Evolutionary conservation across 140 eudicot species (phyloP).

Genomic region (Senecio squalidus): DNA sequence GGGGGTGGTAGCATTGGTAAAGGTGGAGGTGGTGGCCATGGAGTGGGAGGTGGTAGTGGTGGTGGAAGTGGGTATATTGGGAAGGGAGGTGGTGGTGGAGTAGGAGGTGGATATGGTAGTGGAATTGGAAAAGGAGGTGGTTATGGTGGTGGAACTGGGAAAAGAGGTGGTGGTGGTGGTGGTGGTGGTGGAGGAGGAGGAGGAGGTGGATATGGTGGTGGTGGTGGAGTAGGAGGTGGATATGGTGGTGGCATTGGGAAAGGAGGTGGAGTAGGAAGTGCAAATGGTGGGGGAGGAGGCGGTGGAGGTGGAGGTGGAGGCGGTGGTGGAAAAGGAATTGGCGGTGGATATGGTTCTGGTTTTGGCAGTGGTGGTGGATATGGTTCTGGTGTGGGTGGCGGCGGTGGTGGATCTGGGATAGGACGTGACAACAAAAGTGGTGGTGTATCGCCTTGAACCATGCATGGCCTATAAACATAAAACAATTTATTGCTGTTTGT

Average conservation of each 20-base stretch:
- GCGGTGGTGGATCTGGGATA: too few relatives aligned
- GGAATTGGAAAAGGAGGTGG: neutral
- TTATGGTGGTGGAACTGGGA: neutral
- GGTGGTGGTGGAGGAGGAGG: neutral
- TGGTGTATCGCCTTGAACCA: too few relatives aligned
- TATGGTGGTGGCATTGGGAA: too few relatives aligned
- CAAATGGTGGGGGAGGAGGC: neutral
- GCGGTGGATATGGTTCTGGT: too few relatives aligned
- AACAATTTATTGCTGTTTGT: too few relatives aligned
- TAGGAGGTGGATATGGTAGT: slow-evolving; percentile 9
- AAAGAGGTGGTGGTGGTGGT: neutral
- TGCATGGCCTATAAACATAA: neutral
- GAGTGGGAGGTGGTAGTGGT: slow-evolving; percentile 1
- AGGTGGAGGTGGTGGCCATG: neutral
- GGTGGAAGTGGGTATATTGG: neutral
- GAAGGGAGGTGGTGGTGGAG: neutral
- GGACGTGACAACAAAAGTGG: too few relatives aligned
- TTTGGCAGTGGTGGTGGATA: too few relatives aligned
- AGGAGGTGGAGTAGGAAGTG: slow-evolving; percentile 3
- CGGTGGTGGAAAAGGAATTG: too few relatives aligned
- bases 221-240: neutral
- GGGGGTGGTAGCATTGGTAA: neutral
- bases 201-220: neutral
- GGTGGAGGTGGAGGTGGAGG: too few relatives aligned
- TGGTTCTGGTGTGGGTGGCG: too few relatives aligned